phyloP scores from a whole-genome alignment of 2,329 filamentous ascomycete genomes.

The Phialophora chinensis region DNA sequence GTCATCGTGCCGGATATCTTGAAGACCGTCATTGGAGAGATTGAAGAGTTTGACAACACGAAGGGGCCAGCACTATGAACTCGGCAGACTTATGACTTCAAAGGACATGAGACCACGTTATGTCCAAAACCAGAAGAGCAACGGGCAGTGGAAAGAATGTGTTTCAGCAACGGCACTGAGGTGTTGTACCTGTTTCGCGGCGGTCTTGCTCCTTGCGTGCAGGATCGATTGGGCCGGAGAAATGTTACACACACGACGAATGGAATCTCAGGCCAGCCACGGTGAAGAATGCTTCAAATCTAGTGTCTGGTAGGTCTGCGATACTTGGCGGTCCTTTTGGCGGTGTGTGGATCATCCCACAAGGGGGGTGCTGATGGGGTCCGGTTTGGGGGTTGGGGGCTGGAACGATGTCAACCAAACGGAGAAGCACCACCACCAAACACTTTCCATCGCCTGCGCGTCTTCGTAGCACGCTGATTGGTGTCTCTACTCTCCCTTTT shows the following conservation, averaged over 20 bases:
- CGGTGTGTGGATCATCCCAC: constrained; percentile 10
- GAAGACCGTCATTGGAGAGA: constrained; percentile 61
- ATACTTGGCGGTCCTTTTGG: constrained; percentile 22
- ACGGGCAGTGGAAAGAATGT: background rate
- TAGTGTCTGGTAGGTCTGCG: constrained; percentile 4
- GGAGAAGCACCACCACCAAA: background rate
- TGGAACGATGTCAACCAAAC: constrained; percentile 2
- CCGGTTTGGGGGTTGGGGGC: constrained; percentile 11
- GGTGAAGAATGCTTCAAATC: background rate
- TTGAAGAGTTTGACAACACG: constrained; percentile 37
- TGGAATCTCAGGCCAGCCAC: background rate
- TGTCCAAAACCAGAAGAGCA: background rate
- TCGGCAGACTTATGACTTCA: background rate
- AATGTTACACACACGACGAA: background rate
- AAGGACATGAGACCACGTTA: background rate
- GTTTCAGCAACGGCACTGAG: background rate
- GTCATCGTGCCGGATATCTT: constrained; percentile 62
- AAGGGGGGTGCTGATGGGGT: background rate
- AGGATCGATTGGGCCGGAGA: background rate
- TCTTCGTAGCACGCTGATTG: background rate
- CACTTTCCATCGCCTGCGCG: background rate
- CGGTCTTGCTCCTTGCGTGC: background rate
- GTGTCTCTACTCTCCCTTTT: background rate
- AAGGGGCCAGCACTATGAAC: constrained; percentile 17
- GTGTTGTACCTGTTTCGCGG: background rate